phyloP scores from a whole-genome alignment of 202 grass and related monocot genomes.

The Schoenoplectus tabernaemontani region DNA sequence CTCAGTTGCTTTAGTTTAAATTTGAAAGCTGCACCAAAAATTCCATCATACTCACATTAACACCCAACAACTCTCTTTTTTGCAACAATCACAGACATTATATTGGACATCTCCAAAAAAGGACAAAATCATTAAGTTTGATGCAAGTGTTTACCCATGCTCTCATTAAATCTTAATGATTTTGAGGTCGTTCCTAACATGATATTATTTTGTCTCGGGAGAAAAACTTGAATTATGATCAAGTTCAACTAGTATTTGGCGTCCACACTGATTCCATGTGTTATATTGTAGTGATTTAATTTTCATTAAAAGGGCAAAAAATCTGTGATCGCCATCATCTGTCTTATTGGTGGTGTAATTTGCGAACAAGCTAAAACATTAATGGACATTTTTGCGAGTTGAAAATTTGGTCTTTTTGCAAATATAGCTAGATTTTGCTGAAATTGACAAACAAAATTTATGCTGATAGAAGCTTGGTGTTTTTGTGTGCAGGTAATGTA shows the following conservation, averaged over 20 bases:
- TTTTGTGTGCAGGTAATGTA: conserved; percentile 45
- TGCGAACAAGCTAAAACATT: not conserved
- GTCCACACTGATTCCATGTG: not conserved
- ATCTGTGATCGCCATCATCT: too few relatives aligned
- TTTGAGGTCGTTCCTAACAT: not conserved
- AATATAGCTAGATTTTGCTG: not conserved
- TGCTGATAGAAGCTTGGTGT: not conserved
- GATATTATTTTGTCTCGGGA: not conserved
- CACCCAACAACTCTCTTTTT: not conserved
- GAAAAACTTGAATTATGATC: not conserved
- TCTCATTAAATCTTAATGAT: not conserved
- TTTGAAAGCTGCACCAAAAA: not conserved
- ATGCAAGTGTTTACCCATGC: not conserved
- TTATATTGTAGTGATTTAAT: conserved; percentile 9
- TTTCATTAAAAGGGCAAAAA: not conserved
- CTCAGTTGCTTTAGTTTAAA: not conserved
- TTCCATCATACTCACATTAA: not conserved
- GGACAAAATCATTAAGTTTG: not conserved
- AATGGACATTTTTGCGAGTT: not conserved
- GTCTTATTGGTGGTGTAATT: not conserved
- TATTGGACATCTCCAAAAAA: not conserved
- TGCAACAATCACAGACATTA: not conserved
- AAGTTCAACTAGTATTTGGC: not conserved
- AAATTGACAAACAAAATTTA: not conserved
- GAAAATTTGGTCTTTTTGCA: not conserved